Evolutionary conservation across 1,139 yeast genomes (phyloP).

Genomic region (Candida frijolesensis): DNA sequence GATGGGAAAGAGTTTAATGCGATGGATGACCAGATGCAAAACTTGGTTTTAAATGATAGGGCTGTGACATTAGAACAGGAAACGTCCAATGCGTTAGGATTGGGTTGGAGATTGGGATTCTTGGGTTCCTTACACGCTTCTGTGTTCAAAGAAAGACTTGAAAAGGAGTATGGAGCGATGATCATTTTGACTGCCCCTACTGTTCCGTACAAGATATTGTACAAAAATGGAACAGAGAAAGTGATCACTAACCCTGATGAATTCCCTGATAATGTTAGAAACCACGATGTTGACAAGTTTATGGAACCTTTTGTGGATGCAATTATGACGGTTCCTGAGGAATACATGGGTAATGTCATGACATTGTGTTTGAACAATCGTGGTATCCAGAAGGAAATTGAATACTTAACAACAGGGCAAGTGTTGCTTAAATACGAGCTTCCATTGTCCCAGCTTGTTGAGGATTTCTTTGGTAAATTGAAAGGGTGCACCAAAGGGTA

Average conservation of each 20-base stretch:
- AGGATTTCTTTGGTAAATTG: conserved; percentile 90
- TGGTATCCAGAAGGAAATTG: conserved; percentile 79
- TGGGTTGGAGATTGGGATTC: conserved; percentile 97
- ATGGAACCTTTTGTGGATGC: conserved; percentile 93
- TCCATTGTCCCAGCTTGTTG: conserved; percentile 88
- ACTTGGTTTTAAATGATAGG: conserved; percentile 86
- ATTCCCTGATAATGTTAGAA: conserved; percentile 67
- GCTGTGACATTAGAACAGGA: conserved; percentile 88
- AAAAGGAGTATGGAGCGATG: conserved; percentile 91
- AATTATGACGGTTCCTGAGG: conserved; percentile 87
- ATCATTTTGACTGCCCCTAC: conserved; percentile 94
- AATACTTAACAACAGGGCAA: conserved; percentile 79
- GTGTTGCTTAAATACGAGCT: conserved; percentile 76
- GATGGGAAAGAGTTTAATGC: conserved; percentile 90
- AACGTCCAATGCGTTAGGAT: conserved; percentile 92
- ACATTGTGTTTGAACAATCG: conserved; percentile 81
- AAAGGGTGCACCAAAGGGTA: conserved; percentile 91
- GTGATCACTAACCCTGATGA: conserved; percentile 88
- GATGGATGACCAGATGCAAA: conserved; percentile 87
- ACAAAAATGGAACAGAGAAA: conserved; percentile 62
- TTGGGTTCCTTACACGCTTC: conserved; percentile 94
- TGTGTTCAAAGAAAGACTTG: conserved; percentile 87
- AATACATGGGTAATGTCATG: conserved; percentile 85
- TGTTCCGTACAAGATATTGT: conserved; percentile 81
- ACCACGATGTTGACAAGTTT: conserved; percentile 53